Percentiles rank a stretch among this genome's conserved stretches.
Conservation (phyloP, 495 filamentous ascomycete genomes). For the Aspergillus ellipticus region DNA sequence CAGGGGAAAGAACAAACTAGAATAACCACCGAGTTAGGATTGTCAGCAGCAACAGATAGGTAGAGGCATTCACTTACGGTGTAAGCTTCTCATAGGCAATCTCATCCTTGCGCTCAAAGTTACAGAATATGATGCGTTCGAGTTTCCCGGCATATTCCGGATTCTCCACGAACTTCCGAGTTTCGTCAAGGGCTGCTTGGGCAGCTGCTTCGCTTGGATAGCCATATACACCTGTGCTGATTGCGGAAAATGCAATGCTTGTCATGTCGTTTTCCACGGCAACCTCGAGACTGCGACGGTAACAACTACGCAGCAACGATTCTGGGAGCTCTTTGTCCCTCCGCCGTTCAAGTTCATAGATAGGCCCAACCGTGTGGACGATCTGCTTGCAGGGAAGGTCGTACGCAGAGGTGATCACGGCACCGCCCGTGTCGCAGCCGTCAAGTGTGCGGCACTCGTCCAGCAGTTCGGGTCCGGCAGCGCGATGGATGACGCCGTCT, state of each 20-base stretch:
- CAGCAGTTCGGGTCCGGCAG: constrained; percentile 67
- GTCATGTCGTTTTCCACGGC: constrained; percentile 61
- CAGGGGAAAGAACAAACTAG: constrained; percentile 32
- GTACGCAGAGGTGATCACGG: constrained; percentile 81
- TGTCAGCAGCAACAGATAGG: background rate
- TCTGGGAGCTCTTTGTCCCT: constrained; percentile 38
- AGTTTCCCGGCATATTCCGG: constrained; percentile 51
- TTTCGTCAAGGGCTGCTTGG: constrained; percentile 59
- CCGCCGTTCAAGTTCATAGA: constrained; percentile 51
- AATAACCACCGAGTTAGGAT: constrained; percentile 5
- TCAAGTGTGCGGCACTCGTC: constrained; percentile 63
- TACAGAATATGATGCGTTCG: constrained; percentile 75
- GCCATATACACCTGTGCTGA: constrained; percentile 88
- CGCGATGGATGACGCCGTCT: constrained; percentile 80
- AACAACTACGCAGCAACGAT: constrained; percentile 62
- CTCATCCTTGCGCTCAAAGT: constrained; percentile 74
- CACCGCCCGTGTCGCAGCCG: constrained; percentile 73
- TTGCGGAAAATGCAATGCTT: constrained; percentile 74
- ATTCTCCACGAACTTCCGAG: constrained; percentile 65
- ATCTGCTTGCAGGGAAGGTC: constrained; percentile 69
- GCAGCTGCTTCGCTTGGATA: constrained; percentile 77
- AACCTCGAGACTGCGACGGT: constrained; percentile 67
- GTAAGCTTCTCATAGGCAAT: constrained; percentile 62
- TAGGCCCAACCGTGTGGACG: constrained; percentile 87
- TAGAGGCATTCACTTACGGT: constrained; percentile 58